Base-by-base conservation (phyloP, 2,329 filamentous ascomycete genomes). In the Penicillium freii region DNA sequence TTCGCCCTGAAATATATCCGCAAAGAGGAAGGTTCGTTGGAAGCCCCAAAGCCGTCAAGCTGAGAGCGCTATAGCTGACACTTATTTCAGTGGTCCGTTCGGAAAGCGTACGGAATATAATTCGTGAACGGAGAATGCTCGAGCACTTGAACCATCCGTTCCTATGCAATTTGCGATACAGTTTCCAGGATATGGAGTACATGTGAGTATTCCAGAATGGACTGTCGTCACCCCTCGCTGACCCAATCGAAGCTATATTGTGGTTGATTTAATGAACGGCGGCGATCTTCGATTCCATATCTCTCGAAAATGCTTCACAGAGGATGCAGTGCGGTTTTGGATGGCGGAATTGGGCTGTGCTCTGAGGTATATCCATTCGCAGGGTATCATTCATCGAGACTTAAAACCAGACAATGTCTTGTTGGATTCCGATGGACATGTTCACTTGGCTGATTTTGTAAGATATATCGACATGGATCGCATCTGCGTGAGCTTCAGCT, bases 161-260 rank as follows among this genome's bases (percentile, higher is more conserved):
- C 75, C 89, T 99, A 66, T 97, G 93, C 81, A 99, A 99, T 76
- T 80, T 99, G 81, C 90, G 94, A 69, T 99, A 97, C 79, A 97
- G 92, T 78, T 99, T 99, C 73, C 94, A 99, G 78, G 94, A 99
- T 76, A 92, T 97, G 68, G 94, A 99, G 76, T 99, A 99, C 78
- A 89, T 99, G 91, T 96, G 82, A 71, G 90, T 64, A 21, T 39
- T 27, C 42, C 7, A 4, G 15, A 33, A 6, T 34, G 1, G 10
- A 23, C 13, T 7, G 5, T 25, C 2, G 5, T 29, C 3, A 23
- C n/a, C 2, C 27, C 7, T 50, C 46, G 56, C 67, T 77, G 62
- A 73, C 65, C 34, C 7, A 38, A 44, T n/a, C 51, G 21, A 72
- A 89, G 86, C 71, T 90, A 99, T 75, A 87, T 99, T 54, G 93